Evolutionary conservation across 176 grass and related monocot genomes (phyloP), one percentile per base, ranked within the genome.

Genomic region (Sorghum bicolor): DNA sequence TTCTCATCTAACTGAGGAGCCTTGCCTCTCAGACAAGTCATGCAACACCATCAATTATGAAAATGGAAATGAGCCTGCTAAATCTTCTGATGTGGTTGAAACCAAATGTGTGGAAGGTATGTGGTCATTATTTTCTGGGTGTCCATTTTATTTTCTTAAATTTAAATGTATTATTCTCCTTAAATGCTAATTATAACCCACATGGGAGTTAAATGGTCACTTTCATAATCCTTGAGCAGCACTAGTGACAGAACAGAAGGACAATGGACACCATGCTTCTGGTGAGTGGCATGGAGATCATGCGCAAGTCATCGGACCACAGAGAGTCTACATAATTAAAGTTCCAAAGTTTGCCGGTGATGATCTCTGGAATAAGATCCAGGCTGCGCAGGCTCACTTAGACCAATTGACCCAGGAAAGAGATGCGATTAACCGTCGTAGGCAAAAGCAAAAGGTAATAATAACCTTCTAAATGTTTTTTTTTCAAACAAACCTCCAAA

Each of bases 371-470:
- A 71, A 41, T 71, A 89, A 83, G 53, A 89, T 81, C 79, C 93
- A 99, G 40, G 68, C 82, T 43, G 97, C 93, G 0, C 87, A 94
- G 75, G 33, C 29, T 61, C 73, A 80, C 68, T 43, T 99, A 72
- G 94, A 96, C 82, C 64, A 92, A 50, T 62, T 92, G 50, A 96
- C 97, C 6, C 91, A 83, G 58, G 63, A 81, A 53, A 90, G 97
- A 83, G 97, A 99, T 74, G 88, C 88, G 57, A 79, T 96, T 72
- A 90, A 90, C 84, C 28, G 81, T 57, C 62, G 75, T 30, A 87
- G 85, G 68, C 92, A 94, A 85, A 86, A 89, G 72, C 88, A 93
- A 84, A 93, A 87, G 93, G 97, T 96, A 89, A 77, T 45, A 78
- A 60, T 45, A 81, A 48, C 14, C 22, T 57, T 78, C 61, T 17